Base-by-base conservation (phyloP, 345 rosid species). In the Salix koriyanagi region DNA sequence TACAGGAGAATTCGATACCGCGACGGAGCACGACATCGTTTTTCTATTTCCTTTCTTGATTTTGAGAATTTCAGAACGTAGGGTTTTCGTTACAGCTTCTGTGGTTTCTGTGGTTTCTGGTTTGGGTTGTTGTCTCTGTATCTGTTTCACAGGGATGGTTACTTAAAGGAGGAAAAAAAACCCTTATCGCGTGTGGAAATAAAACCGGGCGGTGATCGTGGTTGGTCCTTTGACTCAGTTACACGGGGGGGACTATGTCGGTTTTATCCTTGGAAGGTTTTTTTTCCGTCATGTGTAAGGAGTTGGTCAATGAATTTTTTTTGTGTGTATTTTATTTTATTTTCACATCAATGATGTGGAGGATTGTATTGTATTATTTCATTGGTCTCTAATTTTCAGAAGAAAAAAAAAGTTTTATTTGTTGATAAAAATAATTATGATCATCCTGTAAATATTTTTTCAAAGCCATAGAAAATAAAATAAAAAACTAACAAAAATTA, bases 1-100 rank as follows among this genome's bases (percentile, higher is more conserved):
- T 19, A 89, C 95, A 41, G 97, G 97, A 5, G 99, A 92, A 41
- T 79, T 92, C 2, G 92, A 81, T 5, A 90, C 88, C 4, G 96
- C 96, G 32, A 95, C 83, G 0, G 96, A 88, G 70, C 93, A 91
- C 69, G 94, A 85, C 98, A 92, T 92, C 12, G 70, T 62, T 67
- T 50, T 64, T 5, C 4, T 62, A 60, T 42, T 58, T 4, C n/a
- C 32, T 72, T 6, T 67, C 34, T 11, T 30, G 37, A 9, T 21
- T 25, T 75, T 23, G 71, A 13, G 3, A 21, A 8, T 26, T 56
- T 44, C 0, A 36, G 36, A 18, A 18, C 32, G 72, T 50, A 30
- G n/a, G 37, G 2, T 42, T 54, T 36, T 60, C 18, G 56, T 14
- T 69, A 6, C 12, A 42, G 14, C 5, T 58, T 56, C 0, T 56